Conservation (phyloP, 2,329 filamentous ascomycete genomes). For the Coniochaeta pulveracea region DNA sequence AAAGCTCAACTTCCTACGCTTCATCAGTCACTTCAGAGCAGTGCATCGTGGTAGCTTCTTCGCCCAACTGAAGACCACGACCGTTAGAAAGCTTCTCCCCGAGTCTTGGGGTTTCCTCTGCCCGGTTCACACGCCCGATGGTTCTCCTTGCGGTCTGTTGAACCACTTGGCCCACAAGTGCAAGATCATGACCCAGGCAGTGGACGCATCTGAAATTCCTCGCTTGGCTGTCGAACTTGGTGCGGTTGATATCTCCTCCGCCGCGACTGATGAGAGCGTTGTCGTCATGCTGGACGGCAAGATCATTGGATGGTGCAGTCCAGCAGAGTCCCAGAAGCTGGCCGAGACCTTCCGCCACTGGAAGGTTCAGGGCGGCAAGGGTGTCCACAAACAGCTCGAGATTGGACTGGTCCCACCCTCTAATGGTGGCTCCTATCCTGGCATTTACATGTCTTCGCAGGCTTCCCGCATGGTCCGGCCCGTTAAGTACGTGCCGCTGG, state of each 20-base stretch:
- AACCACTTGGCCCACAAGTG: conserved; percentile 96
- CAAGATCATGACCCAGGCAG: conserved; percentile 64
- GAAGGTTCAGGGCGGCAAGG: conserved; percentile 83
- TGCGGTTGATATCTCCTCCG: conserved; percentile 62
- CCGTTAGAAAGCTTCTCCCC: conserved; percentile 86
- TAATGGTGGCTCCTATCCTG: conserved; percentile 87
- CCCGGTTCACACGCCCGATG: conserved; percentile 94
- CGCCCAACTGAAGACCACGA: conserved; percentile 92
- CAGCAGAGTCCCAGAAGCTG: conserved; percentile 69
- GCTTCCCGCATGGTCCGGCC: conserved; percentile 81
- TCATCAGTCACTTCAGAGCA: conserved; percentile 98
- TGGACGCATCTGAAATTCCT: conserved; percentile 67
- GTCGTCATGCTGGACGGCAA: conserved; percentile 83
- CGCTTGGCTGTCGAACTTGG: conserved; percentile 69
- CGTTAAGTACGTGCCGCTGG: conserved; percentile 81
- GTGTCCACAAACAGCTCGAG: conserved; percentile 74
- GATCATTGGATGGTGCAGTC: conserved; percentile 82
- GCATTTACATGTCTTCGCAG: conserved; percentile 85
- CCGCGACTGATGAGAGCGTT: conserved; percentile 72
- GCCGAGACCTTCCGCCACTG: conserved; percentile 83
- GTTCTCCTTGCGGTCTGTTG: conserved; percentile 83
- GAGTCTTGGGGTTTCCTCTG: conserved; percentile 98
- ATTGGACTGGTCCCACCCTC: conserved; percentile 86
- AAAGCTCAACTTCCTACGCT: conserved; percentile 97
- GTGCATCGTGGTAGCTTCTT: conserved; percentile 99